A percentile compares a stretch with the other conserved stretches of the same genome.
Conservation (phyloP, 164 flowering plant genomes). For the Umbellularia californica region DNA sequence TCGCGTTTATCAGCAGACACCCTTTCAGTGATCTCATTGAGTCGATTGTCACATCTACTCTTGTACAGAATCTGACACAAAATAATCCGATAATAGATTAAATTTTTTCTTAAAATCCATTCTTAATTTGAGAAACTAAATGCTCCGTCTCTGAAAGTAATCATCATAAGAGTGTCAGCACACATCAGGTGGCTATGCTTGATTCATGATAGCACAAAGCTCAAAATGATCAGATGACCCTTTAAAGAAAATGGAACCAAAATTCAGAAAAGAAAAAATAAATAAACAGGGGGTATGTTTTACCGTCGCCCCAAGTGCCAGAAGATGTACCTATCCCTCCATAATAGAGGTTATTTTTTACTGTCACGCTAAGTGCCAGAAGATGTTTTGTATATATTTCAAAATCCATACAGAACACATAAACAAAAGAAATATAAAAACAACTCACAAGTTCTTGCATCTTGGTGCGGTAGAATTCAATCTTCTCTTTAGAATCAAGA, state of each 20-base stretch:
- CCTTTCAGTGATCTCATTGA: slow-evolving; percentile 88
- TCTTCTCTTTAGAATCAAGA: slow-evolving; percentile 72
- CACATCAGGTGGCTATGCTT: too few species aligned
- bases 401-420: background rate
- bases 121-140: background rate
- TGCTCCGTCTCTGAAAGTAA: background rate
- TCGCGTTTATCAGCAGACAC: slow-evolving; percentile 79
- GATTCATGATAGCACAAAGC: too few species aligned
- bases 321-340: too few species aligned
- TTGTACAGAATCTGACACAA: slow-evolving; percentile 68
- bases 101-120: background rate
- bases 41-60: slow-evolving; percentile 90
- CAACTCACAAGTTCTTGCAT: slow-evolving; percentile 98
- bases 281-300: too few species aligned
- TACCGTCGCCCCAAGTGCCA: too few species aligned
- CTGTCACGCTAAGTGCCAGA: too few species aligned
- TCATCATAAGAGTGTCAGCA: background rate
- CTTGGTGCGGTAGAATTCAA: slow-evolving; percentile 68
- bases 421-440: background rate
- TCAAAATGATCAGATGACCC: too few species aligned
- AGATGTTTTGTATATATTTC: too few species aligned
- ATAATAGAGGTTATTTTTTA: too few species aligned
- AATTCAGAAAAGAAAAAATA: too few species aligned
- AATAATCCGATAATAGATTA: background rate
- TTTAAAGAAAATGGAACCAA: too few species aligned